Evolutionary conservation across 2,329 filamentous ascomycete species (phyloP).

Genomic region (Aspergillus ochraceus): DNA sequence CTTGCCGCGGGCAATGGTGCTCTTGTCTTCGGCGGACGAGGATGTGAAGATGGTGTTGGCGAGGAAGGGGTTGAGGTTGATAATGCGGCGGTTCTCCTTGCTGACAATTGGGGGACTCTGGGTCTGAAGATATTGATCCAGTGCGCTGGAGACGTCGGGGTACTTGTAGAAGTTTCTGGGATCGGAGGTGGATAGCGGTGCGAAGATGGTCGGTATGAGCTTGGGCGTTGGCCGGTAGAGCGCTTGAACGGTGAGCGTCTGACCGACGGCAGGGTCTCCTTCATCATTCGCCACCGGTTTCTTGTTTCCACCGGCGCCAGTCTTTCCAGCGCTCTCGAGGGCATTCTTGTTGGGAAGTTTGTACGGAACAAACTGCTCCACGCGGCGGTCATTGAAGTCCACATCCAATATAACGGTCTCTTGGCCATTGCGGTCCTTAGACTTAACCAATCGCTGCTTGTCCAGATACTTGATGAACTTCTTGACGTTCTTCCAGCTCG

Average conservation of each 20-base stretch:
- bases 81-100: constrained; percentile 59
- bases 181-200: constrained; percentile 47
- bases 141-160: constrained; percentile 57
- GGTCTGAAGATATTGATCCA: constrained; percentile 60
- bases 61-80: constrained; percentile 63
- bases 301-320: constrained; percentile 27
- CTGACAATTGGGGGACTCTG: constrained; percentile 56
- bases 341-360: constrained; percentile 59
- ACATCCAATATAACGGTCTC: constrained; percentile 66
- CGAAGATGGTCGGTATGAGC: constrained; percentile 56
- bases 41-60: constrained; percentile 62
- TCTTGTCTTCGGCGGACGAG: constrained; percentile 53
- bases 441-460: constrained; percentile 62
- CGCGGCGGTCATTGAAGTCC: constrained; percentile 59
- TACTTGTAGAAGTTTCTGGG: constrained; percentile 59
- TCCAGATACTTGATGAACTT: constrained; percentile 70
- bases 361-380: constrained; percentile 62
- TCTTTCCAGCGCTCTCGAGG: constrained; percentile 43
- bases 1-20: constrained; percentile 57
- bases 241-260: constrained; percentile 49
- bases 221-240: constrained; percentile 60
- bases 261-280: constrained; percentile 44
- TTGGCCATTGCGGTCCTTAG: constrained; percentile 64
- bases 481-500: constrained; percentile 68
- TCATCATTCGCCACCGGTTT: constrained; percentile 24